Conservation (phyloP, 176 grass and related monocot species). For the Carex pumila region DNA sequence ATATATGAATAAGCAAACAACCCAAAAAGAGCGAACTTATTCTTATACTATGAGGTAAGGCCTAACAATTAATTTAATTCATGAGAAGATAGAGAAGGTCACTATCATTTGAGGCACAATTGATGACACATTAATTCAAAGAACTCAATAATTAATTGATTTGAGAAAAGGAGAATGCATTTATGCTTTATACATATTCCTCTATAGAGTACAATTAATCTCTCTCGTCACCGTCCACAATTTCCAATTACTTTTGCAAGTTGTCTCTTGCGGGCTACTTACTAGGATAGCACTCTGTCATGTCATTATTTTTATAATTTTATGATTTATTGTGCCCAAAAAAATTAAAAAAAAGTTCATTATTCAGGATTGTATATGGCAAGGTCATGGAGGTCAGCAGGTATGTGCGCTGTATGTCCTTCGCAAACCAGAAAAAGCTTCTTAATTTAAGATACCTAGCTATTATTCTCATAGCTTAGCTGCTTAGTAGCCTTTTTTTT, state of each 20-base stretch:
- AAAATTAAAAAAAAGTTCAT: background rate
- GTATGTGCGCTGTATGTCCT: no score
- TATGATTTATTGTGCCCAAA: background rate
- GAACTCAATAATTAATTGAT: slow-evolving; percentile 16
- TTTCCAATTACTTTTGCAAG: background rate
- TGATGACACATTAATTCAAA: slow-evolving; percentile 1
- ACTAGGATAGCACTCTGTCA: slow-evolving; percentile 23
- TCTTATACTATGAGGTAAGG: background rate
- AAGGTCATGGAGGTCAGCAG: background rate
- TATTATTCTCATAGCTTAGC: background rate
- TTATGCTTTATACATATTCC: slow-evolving; percentile 1
- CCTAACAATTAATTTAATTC: background rate
- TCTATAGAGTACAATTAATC: background rate
- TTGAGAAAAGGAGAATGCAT: slow-evolving; percentile 4
- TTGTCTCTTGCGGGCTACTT: background rate
- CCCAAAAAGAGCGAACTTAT: background rate
- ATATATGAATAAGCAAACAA: slow-evolving; percentile 1
- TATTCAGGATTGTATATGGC: slow-evolving; percentile 1
- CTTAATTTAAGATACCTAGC: background rate
- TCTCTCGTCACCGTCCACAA: slow-evolving; percentile 4
- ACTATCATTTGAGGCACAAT: background rate
- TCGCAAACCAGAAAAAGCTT: background rate
- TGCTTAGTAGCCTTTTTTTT: background rate
- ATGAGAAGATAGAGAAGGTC: background rate
- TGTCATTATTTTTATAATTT: background rate